Evolutionary conservation across 2,329 filamentous ascomycete genomes (phyloP), one percentile per base, ranked within the genome.

Genomic region (Pseudogymnoascus sp.): DNA sequence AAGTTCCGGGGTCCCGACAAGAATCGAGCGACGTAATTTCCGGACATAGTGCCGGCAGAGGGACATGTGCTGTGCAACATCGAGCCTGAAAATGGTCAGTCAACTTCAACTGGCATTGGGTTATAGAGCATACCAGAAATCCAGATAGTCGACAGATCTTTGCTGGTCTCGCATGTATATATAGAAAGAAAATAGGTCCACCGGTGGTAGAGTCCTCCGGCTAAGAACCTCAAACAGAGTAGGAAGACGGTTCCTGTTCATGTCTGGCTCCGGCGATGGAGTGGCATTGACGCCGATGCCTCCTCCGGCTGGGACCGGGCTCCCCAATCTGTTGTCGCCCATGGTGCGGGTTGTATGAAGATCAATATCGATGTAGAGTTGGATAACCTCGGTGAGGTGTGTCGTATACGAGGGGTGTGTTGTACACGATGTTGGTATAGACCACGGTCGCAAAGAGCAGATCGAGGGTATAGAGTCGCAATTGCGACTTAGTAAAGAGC

Each of bases 111-210:
- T 42, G 35, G 15, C n/a, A 13, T 38, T 38, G 60, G 15, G 23
- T 21, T 15, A 53, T 33, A 56, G 44, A 62, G 74, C 85, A 64
- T 80, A 97, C 95, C 96, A 99, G 77, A 99, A 99, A 75, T 99
- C 95, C 44, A 99, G 80, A 72, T 99, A 99, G 73, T 99, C 95
- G 11, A 99, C 95, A 7, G 93, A 97, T 75, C 93, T 87, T 77
- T 99, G 95, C 77, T 97, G 93, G 76, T 99, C 96, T 72, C 95
- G 87, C 95, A 99, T 99, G 78, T 96, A 99, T 71, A 99, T 99
- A 78, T 99, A 99, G 80, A 99, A 99, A 1, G 93, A 97, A 77
- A 96, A 99, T 10, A 99, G 82, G 73, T 99, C 96, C 64, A 99
- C 93, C 0, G 95, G 95, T 59, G 96, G 91, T 19, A 96, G 83